Conservation (phyloP, 306 rosid species). For the Gleditsia sinensis region DNA sequence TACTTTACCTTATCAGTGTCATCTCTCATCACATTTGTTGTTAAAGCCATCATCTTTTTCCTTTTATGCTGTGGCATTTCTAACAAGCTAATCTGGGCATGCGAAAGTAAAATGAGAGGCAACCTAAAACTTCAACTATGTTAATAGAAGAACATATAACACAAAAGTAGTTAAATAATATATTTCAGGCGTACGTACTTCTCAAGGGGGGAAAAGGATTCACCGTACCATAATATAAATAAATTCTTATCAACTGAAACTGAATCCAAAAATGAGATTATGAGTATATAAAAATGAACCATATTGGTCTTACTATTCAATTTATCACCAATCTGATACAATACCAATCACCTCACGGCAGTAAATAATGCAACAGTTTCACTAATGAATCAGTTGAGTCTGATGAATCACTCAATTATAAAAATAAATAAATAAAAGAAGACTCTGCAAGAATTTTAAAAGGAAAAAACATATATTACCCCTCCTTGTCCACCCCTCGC, state of each 20-base stretch:
- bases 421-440: not conserved
- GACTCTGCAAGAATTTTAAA: not conserved
- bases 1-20: conserved; percentile 79
- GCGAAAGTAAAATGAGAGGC: conserved; percentile 24
- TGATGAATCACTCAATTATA: not conserved
- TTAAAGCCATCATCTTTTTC: conserved; percentile 72
- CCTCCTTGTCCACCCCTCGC: conserved; percentile 99
- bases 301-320: not conserved
- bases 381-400: not conserved
- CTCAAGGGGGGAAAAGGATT: not conserved
- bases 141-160: not conserved
- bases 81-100: conserved; percentile 76
- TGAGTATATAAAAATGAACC: not conserved
- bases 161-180: not conserved
- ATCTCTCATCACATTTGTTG: conserved; percentile 91
- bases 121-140: conserved; percentile 1
- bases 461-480: conserved; percentile 49
- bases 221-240: not conserved
- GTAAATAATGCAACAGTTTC: conserved; percentile 7
- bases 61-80: conserved; percentile 61
- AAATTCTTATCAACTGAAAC: not conserved
- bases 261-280: not conserved
- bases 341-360: conserved; percentile 1
- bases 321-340: conserved; percentile 11
- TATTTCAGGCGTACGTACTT: not conserved